phyloP scores from a whole-genome alignment of 2,329 filamentous ascomycete species.

The Proliferodiscus dingleyae region DNA sequence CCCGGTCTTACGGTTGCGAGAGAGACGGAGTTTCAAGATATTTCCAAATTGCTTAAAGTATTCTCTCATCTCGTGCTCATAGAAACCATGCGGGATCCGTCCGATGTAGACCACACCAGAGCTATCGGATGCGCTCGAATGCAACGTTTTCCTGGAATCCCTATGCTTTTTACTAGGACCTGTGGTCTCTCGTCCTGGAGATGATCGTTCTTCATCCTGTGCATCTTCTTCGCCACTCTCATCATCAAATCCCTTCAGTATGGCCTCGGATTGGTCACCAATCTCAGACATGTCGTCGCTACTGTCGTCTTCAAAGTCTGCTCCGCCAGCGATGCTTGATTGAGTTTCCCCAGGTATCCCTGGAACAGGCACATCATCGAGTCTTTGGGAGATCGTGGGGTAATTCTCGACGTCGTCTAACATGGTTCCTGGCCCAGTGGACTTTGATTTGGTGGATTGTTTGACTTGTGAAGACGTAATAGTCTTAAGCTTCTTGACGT shows the following conservation, averaged over 20 bases:
- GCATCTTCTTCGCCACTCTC: constrained; percentile 43
- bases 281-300: constrained; percentile 32
- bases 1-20: constrained; percentile 88
- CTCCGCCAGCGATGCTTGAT: constrained; percentile 8
- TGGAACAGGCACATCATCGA: constrained; percentile 11
- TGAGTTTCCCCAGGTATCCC: constrained; percentile 11
- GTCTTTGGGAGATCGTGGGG: constrained; percentile 9
- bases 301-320: constrained; percentile 17
- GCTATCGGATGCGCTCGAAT: constrained; percentile 42
- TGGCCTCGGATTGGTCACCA: constrained; percentile 48
- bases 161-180: constrained; percentile 44
- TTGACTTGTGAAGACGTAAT: background rate
- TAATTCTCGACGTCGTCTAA: constrained; percentile 14
- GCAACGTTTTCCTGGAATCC: constrained; percentile 40
- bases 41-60: constrained; percentile 93
- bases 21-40: constrained; percentile 73
- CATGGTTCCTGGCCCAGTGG: constrained; percentile 14
- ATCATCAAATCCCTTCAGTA: constrained; percentile 52
- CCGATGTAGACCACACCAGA: constrained; percentile 86
- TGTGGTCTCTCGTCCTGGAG: constrained; percentile 39
- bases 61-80: constrained; percentile 87
- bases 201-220: constrained; percentile 35
- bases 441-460: constrained; percentile 14
- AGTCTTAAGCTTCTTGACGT: constrained; percentile 33
- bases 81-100: constrained; percentile 92